Base-by-base conservation (phyloP, 306 rosid genomes). In the Parietaria judaica region DNA sequence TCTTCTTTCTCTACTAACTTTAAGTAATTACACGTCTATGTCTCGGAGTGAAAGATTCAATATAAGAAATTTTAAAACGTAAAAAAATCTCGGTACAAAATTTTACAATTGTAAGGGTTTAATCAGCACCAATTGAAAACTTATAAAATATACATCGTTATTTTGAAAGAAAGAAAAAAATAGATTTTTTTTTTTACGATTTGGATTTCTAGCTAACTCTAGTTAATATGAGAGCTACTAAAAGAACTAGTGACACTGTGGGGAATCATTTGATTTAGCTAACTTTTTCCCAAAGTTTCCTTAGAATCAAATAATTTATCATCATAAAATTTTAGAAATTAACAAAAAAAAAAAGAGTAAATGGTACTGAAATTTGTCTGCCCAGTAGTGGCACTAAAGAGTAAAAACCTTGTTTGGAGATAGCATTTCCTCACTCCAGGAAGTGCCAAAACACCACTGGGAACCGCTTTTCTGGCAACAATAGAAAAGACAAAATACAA, bases 391-490 rank as follows among this genome's bases (percentile, higher is more conserved):
- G 66, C 53, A 71, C 11, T 56, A 5, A 37, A 23, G 47, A 41
- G 45, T 41, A 41, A 41, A 41, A 41, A 41, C 45, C 56, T 48
- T 16, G 0, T 16, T 3, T 70, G 83, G 70, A 61, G 57, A 41
- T 73, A 65, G 65, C 76, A 61, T 75, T 64, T 70, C 66, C 69
- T 17, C 70, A 45, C 59, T 60, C 38, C 62, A 56, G 51, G 62
- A 71, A 78, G 76, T 55, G 88, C 84, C 95, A 74, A 84, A 80
- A 66, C 31, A 14, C 72, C 86, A 77, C 79, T 48, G 83, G 91
- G 84, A 84, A 84, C 55, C 71, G 83, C 73, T 82, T 78, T 78
- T 61, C 74, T 71, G 76, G 74, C 75, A 76, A 61, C 66, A 67
- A 67, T 55, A 70, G 67, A 80, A 73, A 70, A 54, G 88, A 84